These are phyloP conservation scores for Dothideomycetidae sp. DNA, from an alignment of 2,329 filamentous ascomycete species.

Conservation along the genomic window DNA sequence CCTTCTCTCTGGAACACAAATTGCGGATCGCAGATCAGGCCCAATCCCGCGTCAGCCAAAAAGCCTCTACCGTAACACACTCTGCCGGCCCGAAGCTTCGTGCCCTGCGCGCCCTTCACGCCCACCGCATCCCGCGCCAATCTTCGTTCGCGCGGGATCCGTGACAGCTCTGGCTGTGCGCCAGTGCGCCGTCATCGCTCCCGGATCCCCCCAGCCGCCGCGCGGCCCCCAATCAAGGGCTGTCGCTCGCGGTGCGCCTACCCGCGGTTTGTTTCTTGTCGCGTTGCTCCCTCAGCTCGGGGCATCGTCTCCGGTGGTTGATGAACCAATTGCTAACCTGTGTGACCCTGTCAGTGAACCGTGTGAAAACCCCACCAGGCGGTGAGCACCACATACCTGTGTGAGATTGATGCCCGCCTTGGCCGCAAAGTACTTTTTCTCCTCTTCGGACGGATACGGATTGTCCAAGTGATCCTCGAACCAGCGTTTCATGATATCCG, in stretches of 20 bases:
- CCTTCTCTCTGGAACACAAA: no score
- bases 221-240: slow-evolving; percentile 6
- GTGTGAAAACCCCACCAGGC: neutral
- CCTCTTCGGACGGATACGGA: slow-evolving; percentile 26
- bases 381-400: slow-evolving; percentile 13
- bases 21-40: neutral
- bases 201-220: no score
- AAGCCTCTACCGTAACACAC: neutral
- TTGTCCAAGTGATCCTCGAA: slow-evolving; percentile 26
- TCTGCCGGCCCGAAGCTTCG: neutral
- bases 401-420: slow-evolving; percentile 25
- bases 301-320: slow-evolving; percentile 25
- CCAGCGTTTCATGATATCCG: slow-evolving; percentile 28
- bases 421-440: slow-evolving; percentile 17
- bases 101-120: no score
- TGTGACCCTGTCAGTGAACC: neutral
- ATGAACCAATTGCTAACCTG: slow-evolving; percentile 28
- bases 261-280: slow-evolving; percentile 15
- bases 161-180: neutral
- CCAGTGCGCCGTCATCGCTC: no score
- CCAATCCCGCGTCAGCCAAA: neutral
- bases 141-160: neutral
- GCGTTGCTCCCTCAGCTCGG: slow-evolving; percentile 24
- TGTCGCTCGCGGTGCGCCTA: slow-evolving; percentile 4
- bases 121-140: no score